Base-by-base conservation (phyloP, 1,284 basidiomycete genomes). In the Ganoderma multipileum region DNA sequence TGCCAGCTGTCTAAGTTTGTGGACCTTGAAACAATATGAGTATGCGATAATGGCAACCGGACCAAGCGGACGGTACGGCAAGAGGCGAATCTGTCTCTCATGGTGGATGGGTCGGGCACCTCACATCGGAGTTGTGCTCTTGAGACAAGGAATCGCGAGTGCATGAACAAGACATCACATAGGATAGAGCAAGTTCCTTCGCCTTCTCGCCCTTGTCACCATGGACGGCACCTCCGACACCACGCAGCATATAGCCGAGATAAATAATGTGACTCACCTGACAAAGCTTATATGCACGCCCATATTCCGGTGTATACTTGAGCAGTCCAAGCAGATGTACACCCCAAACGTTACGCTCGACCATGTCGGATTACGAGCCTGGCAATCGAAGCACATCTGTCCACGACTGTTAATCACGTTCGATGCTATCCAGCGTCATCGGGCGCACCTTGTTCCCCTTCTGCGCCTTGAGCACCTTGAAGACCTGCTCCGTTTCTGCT, bases 231-330 rank as follows among this genome's bases (percentile, higher is more conserved):
- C 11, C 23, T 26, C 50, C n/a, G 28, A 36, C n/a, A 36, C 20
- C 50, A 14, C 23, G 8, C 6, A 23, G 1, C 3, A 23, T 33
- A 8, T 23, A n/a, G n/a, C n/a, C n/a, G n/a, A n/a, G n/a, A n/a
- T n/a, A n/a, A n/a, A n/a, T n/a, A n/a, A 50, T 50, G 11, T n/a
- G 3, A 83, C 92, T 73, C 78, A 96, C 94, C 96, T 87, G 58
- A 99, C 97, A 79, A 99, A 99, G 73, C 91, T 95, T 81, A 99
- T 97, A 80, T 99, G 97, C 23, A 99, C 98, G 75, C 97, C 97
- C 89, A 99, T 92, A 81, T 98, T 99, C 68, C 97, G 88, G 81
- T 99, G 97, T 18, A 95, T 87, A 72, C 93, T 95, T 6, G 97
- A 99, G 85, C 97, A 99, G 76, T 99, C 97, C 58, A 99, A 85